A percentile compares a stretch with the other conserved stretches of the same genome.
Evolutionary conservation across 1,139 yeast species (phyloP).

Genomic region (Debaryomycetaceae sp.): DNA sequence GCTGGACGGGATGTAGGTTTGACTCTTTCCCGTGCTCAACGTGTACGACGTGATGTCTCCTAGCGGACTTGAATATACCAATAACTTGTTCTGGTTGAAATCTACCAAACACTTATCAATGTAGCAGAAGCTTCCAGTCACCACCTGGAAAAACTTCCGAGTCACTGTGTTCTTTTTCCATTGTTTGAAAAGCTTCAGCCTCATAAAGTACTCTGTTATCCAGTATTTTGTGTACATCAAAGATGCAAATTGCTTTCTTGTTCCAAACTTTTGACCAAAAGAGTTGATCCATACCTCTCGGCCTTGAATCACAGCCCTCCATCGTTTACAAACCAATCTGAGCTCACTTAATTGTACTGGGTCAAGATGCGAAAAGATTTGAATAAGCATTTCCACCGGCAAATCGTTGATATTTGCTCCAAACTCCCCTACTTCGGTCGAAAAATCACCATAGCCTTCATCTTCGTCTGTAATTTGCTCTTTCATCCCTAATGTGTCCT

Average conservation of each 20-base stretch:
- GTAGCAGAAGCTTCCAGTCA: conserved; percentile 24
- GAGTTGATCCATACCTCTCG: conserved; percentile 61
- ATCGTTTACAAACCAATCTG: conserved; percentile 51
- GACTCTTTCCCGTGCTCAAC: conserved; percentile 39
- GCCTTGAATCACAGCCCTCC: conserved; percentile 53
- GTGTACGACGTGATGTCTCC: conserved; percentile 40
- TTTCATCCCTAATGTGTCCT: too few relatives aligned
- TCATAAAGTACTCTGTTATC: conserved; percentile 52
- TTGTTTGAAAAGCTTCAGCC: conserved; percentile 39
- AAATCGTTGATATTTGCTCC: conserved; percentile 29
- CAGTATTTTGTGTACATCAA: conserved; percentile 51
- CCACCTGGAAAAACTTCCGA: conserved; percentile 29
- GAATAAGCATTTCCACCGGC: conserved; percentile 58
- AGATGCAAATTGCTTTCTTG: conserved; percentile 48
- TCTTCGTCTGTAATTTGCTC: too few relatives aligned
- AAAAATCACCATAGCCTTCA: neutral
- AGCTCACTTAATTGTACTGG: conserved; percentile 49
- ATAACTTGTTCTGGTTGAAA: conserved; percentile 35
- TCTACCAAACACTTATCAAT: conserved; percentile 30
- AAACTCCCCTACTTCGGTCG: neutral
- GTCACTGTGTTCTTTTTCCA: conserved; percentile 51
- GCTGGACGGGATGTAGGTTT: conserved; percentile 38
- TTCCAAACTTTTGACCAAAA: conserved; percentile 45
- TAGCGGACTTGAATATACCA: conserved; percentile 28
- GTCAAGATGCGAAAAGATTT: conserved; percentile 55